Evolutionary conservation across 495 filamentous ascomycete genomes (phyloP).

Genomic region (Cairneyella variabilis): DNA sequence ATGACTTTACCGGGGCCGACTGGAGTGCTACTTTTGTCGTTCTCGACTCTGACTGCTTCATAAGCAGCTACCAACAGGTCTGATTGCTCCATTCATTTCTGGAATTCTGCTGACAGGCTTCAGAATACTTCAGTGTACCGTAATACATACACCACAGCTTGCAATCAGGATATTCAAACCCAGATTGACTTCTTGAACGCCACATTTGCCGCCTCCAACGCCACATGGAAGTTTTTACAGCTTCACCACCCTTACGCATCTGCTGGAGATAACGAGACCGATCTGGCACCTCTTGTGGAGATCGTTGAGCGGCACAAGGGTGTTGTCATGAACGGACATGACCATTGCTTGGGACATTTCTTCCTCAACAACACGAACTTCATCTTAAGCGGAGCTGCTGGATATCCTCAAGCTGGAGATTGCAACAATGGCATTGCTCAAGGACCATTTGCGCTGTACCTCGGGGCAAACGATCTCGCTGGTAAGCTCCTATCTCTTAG

Average conservation of each 20-base stretch:
- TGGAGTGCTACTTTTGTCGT: constrained; percentile 6
- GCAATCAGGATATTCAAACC: background rate
- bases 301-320: background rate
- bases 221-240: constrained; percentile 7
- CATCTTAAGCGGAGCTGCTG: constrained; percentile 7
- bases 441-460: constrained; percentile 1
- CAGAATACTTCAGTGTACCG: constrained; percentile 3
- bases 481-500: background rate
- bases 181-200: background rate
- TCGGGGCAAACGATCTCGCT: constrained; percentile 2
- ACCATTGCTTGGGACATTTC: constrained; percentile 7
- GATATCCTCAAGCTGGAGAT: constrained; percentile 8
- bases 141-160: constrained; percentile 1
- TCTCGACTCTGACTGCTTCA: constrained; percentile 6
- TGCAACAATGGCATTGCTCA: constrained; percentile 6
- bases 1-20: constrained; percentile 1
- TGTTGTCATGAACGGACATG: constrained; percentile 8
- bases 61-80: constrained; percentile 5
- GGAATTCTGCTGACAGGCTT: background rate
- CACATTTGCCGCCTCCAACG: constrained; percentile 8
- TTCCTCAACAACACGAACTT: constrained; percentile 7
- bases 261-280: background rate
- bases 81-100: background rate
- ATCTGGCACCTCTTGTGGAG: background rate
- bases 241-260: constrained; percentile 4